phyloP scores from a whole-genome alignment of 2,329 filamentous ascomycete genomes.

The Aspergillus novoparasiticus region DNA sequence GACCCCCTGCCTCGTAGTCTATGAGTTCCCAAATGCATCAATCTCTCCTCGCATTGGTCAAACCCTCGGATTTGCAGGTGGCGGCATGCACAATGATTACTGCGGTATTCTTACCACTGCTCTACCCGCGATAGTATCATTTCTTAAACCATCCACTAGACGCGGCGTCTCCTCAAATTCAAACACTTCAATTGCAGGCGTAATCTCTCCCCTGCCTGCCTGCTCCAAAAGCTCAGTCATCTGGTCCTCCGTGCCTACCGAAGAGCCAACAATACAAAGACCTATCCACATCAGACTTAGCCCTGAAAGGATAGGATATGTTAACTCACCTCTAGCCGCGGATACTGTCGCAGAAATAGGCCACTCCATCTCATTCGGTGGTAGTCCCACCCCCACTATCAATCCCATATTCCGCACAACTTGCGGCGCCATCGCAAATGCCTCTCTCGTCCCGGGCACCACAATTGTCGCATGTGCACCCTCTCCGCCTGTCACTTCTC shows the following conservation, averaged over 20 bases:
- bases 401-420: not conserved
- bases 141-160: not conserved
- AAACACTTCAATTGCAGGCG: not conserved
- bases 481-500: not conserved
- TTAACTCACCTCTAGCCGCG: not conserved
- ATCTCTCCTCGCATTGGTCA: too few species aligned
- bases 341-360: not conserved
- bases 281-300: not conserved
- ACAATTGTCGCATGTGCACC: not conserved
- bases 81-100: not conserved
- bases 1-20: too few species aligned
- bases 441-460: not conserved
- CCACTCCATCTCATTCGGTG: not conserved
- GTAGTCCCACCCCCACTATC: not conserved
- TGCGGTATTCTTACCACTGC: not conserved
- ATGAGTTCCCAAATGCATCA: too few species aligned
- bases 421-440: not conserved
- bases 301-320: rapidly evolving
- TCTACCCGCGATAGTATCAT: not conserved
- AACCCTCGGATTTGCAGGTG: not conserved
- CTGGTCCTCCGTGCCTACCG: not conserved
- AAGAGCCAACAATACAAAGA: not conserved
- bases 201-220: not conserved
- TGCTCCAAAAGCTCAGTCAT: not conserved
- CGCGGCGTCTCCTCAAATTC: not conserved